These are phyloP conservation scores for Priceomyces medius DNA, from an alignment of 805 yeast genomes.

Conservation along the genomic window DNA sequence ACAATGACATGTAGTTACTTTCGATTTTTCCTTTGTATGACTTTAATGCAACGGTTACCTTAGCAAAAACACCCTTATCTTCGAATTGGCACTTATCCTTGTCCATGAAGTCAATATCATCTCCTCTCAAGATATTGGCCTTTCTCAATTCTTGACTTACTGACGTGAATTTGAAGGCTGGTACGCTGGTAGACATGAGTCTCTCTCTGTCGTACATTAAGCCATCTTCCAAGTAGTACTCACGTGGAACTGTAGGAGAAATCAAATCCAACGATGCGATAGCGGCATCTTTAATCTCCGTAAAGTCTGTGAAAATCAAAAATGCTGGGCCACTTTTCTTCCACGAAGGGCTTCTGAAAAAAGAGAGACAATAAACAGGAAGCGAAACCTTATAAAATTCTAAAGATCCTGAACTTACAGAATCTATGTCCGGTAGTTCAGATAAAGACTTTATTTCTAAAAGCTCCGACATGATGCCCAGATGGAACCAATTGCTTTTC, in stretches of 20 bases:
- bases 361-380: slow-evolving; percentile 12
- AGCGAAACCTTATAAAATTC: slow-evolving; percentile 9
- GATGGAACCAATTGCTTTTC: too few species aligned
- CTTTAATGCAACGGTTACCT: slow-evolving; percentile 10
- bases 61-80: slow-evolving; percentile 10
- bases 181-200: slow-evolving; percentile 10
- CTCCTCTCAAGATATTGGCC: slow-evolving; percentile 2
- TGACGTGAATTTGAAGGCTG: slow-evolving; percentile 5
- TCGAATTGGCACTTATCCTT: slow-evolving; percentile 9
- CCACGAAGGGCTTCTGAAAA: slow-evolving; percentile 10
- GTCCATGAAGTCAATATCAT: slow-evolving; percentile 9
- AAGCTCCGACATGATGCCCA: background rate
- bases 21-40: slow-evolving; percentile 11
- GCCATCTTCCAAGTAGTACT: slow-evolving; percentile 5
- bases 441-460: slow-evolving; percentile 6
- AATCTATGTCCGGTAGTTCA: slow-evolving; percentile 8
- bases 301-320: slow-evolving; percentile 14
- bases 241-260: slow-evolving; percentile 4
- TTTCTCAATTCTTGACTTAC: slow-evolving; percentile 5
- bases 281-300: slow-evolving; percentile 7
- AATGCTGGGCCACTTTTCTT: slow-evolving; percentile 11
- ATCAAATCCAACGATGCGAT: slow-evolving; percentile 3
- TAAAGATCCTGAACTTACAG: background rate
- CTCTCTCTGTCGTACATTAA: slow-evolving; percentile 2
- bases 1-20: slow-evolving; percentile 7